Evolutionary conservation across 306 rosid genomes (phyloP).

Genomic region (Dryas octopetala): DNA sequence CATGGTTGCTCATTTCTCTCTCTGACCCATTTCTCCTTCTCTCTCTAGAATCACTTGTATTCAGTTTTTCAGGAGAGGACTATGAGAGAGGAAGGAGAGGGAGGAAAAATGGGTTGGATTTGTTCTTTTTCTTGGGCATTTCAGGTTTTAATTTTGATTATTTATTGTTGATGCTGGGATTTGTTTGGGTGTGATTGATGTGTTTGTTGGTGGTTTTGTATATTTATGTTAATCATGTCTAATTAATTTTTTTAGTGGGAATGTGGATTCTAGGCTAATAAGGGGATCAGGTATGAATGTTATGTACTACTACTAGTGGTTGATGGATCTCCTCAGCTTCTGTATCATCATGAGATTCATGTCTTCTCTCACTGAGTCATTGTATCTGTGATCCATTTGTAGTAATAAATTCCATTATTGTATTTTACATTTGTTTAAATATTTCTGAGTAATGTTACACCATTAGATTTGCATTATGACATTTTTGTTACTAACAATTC

Average conservation of each 20-base stretch:
- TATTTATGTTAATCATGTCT: constrained; percentile 3
- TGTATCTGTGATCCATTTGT: constrained; percentile 31
- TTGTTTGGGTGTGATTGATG: constrained; percentile 27
- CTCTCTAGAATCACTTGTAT: constrained; percentile 10
- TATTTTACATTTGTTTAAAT: neutral
- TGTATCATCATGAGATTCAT: constrained; percentile 7
- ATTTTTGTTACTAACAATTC: neutral
- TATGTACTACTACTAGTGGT: constrained; percentile 12
- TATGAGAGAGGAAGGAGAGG: neutral
- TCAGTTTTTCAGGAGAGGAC: neutral
- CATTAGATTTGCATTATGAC: neutral
- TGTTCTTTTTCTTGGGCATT: constrained; percentile 3
- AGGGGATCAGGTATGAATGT: constrained; percentile 6
- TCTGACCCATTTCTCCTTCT: constrained; percentile 6
- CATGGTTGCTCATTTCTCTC: neutral
- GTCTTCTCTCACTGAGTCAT: constrained; percentile 9
- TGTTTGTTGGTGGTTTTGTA: constrained; percentile 20
- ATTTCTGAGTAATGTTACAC: neutral
- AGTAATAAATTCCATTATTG: constrained; percentile 31
- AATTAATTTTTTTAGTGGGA: constrained; percentile 3
- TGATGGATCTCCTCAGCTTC: constrained; percentile 6
- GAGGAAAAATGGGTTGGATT: constrained; percentile 12
- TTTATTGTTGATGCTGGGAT: constrained; percentile 16
- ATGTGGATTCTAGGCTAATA: constrained; percentile 12
- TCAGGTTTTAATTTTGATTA: constrained; percentile 21